Conservation (phyloP, 1,284 basidiomycete genomes). For the Fistulina hepatica region DNA sequence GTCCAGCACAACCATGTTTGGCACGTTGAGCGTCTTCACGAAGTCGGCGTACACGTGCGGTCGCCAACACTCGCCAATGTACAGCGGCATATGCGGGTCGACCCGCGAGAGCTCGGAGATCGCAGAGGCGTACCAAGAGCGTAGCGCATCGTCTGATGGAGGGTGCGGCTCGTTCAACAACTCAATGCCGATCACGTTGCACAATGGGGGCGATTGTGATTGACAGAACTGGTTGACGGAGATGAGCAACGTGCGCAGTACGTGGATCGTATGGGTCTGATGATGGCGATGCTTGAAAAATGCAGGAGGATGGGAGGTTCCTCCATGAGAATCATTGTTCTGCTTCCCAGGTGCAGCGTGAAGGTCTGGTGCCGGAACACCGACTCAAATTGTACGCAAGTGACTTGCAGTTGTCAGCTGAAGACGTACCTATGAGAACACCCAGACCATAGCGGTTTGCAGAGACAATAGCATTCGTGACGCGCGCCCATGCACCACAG, state of each 20-base stretch:
- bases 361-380: conserved; percentile 34
- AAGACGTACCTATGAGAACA: conserved; percentile 51
- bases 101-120: conserved; percentile 45
- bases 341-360: conserved; percentile 74
- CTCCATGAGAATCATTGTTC: conserved; percentile 56
- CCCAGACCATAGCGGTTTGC: conserved; percentile 62
- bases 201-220: conserved; percentile 20
- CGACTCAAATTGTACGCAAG: conserved; percentile 5
- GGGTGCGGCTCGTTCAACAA: conserved; percentile 76
- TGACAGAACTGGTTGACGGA: conserved; percentile 35
- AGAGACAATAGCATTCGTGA: conserved; percentile 54
- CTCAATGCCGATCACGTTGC: conserved; percentile 73
- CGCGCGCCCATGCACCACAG: conserved; percentile 61
- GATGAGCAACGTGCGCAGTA: conserved; percentile 34
- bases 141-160: conserved; percentile 36
- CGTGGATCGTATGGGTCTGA: conserved; percentile 43
- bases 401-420: too few relatives aligned
- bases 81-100: conserved; percentile 49
- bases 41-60: conserved; percentile 56
- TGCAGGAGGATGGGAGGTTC: conserved; percentile 42
- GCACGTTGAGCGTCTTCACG: conserved; percentile 25
- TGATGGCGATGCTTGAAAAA: conserved; percentile 42
- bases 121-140: conserved; percentile 56
- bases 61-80: conserved; percentile 74
- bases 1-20: conserved; percentile 56